A percentile compares a stretch with the other conserved stretches of the same genome.
Evolutionary conservation across 108 stramenopile species (phyloP).

Genomic region (Discostella stelligeroides): DNA sequence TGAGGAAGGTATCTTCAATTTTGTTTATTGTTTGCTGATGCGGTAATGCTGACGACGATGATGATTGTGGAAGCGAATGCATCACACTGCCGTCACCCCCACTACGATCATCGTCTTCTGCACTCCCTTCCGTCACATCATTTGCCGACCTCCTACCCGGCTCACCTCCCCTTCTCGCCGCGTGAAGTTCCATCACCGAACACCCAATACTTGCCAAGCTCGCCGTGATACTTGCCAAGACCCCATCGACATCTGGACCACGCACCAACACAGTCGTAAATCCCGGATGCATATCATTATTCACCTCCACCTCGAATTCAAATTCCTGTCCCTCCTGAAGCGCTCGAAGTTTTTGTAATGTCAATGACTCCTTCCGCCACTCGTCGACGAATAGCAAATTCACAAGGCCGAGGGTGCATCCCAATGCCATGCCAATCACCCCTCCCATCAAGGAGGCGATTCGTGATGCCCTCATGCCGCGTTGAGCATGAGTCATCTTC

Average conservation of each 20-base stretch:
- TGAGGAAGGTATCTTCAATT: too few species aligned
- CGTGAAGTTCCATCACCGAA: too few species aligned
- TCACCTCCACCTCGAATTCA: too few species aligned
- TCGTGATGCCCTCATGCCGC: slow-evolving; percentile 20
- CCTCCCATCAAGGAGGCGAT: slow-evolving; percentile 47
- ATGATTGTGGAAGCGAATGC: too few species aligned
- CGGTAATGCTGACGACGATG: too few species aligned
- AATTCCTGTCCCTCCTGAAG: too few species aligned
- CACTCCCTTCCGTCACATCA: background rate
- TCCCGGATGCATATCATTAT: too few species aligned
- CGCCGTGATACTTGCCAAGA: slow-evolving; percentile 69
- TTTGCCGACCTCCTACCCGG: too few species aligned
- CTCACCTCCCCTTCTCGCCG: too few species aligned
- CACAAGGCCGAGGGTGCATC: slow-evolving; percentile 69
- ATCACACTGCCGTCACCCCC: too few species aligned
- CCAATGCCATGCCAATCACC: slow-evolving; percentile 56
- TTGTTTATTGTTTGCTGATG: slow-evolving; percentile 16
- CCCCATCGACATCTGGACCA: slow-evolving; percentile 76
- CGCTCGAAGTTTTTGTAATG: slow-evolving; percentile 18
- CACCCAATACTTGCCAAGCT: slow-evolving; percentile 34
- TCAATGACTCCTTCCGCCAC: slow-evolving; percentile 4
- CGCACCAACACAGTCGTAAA: background rate
- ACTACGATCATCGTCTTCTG: slow-evolving; percentile 11
- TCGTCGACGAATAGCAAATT: slow-evolving; percentile 67
- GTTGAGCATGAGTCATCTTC: slow-evolving; percentile 57